Evolutionary conservation across 176 grass and related monocot genomes (phyloP).

Genomic region (Paspalum notatum): DNA sequence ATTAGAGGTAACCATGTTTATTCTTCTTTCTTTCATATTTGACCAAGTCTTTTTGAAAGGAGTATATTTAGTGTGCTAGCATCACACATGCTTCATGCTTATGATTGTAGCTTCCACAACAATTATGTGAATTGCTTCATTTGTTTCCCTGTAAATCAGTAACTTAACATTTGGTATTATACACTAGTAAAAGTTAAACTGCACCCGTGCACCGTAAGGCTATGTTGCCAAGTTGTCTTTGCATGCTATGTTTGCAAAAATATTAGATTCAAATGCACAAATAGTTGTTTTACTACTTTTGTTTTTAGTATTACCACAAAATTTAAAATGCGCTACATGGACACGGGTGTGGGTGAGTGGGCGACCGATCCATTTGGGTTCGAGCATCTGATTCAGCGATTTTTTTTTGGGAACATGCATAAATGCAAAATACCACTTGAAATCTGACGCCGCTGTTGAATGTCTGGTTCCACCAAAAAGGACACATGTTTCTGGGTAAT

Average conservation of each 20-base stretch:
- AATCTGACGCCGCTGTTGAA: background rate
- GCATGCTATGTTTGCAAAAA: slow-evolving; percentile 10
- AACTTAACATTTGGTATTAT: background rate
- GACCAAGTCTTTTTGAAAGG: background rate
- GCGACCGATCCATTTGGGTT: too few species aligned
- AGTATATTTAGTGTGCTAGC: slow-evolving; percentile 11
- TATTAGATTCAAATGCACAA: background rate
- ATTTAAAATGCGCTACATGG: background rate
- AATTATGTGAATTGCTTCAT: background rate
- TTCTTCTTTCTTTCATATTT: slow-evolving; percentile 23
- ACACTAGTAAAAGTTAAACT: background rate
- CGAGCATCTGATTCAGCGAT: background rate
- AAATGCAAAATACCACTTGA: background rate
- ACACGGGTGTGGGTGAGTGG: too few species aligned
- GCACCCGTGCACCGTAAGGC: background rate
- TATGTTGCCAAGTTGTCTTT: background rate
- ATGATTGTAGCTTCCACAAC: background rate
- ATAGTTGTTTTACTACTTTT: slow-evolving; percentile 1
- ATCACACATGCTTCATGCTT: slow-evolving; percentile 2
- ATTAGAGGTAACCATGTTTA: slow-evolving; percentile 57
- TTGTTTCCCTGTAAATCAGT: background rate
- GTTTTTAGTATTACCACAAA: background rate
- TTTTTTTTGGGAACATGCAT: background rate
- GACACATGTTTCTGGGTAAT: background rate
- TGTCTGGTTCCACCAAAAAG: too few species aligned